Evolutionary conservation across 2,329 filamentous ascomycete species (phyloP).

Genomic region (Diaporthe destruens): DNA sequence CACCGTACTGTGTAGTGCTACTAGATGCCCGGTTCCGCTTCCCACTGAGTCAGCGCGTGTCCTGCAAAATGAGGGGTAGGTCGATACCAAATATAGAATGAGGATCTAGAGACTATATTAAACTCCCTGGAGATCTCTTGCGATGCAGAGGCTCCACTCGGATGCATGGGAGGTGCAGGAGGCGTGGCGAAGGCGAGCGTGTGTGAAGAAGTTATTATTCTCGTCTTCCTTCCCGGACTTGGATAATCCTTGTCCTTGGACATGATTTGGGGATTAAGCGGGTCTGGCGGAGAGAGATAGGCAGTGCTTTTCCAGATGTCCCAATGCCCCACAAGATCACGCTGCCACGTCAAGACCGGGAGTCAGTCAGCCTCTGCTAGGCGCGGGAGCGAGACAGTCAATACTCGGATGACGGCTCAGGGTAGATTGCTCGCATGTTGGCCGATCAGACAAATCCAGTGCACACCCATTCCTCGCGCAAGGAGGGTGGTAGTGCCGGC

Average conservation of each 20-base stretch:
- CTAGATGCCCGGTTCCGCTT: not conserved
- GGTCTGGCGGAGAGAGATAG: not conserved
- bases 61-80: not conserved
- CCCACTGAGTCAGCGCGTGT: not conserved
- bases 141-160: not conserved
- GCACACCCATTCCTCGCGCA: not conserved
- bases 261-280: not conserved
- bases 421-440: not conserved
- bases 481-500: conserved; percentile 23
- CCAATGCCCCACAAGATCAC: not conserved
- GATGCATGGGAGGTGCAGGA: not conserved
- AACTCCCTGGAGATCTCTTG: not conserved
- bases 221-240: conserved; percentile 5
- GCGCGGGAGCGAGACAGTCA: not conserved
- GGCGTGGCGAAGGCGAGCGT: not conserved
- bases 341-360: not conserved
- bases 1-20: not conserved
- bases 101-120: not conserved
- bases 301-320: not conserved
- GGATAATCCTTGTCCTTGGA: not conserved
- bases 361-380: not conserved
- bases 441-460: not conserved
- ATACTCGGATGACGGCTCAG: not conserved
- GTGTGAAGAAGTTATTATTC: not conserved
- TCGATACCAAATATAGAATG: conserved; percentile 1